Percentiles rank a stretch among this genome's conserved stretches.
These are phyloP conservation scores for Russula lepida DNA, from an alignment of 768 basidiomycete genomes.

Conservation along the genomic window DNA sequence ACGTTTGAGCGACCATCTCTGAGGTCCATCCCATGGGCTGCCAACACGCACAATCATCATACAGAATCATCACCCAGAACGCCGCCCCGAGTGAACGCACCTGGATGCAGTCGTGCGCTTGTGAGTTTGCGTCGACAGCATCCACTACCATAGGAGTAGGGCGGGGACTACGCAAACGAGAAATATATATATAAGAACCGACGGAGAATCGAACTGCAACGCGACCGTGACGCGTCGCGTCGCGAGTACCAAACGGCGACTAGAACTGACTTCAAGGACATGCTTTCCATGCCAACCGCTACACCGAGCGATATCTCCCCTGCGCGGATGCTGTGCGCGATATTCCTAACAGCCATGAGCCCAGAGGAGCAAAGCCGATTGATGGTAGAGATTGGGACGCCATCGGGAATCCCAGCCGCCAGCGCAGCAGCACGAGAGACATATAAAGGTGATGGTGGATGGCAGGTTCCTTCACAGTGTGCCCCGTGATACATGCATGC, in stretches of 20 bases:
- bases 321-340: constrained; percentile 78
- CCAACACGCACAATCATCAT: neutral
- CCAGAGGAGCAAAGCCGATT: constrained; percentile 94
- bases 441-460: constrained; percentile 74
- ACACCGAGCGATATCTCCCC: constrained; percentile 84
- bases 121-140: constrained; percentile 45
- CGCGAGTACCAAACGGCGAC: constrained; percentile 16
- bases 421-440: constrained; percentile 81
- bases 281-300: constrained; percentile 76
- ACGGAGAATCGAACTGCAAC: neutral
- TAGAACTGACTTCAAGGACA: constrained; percentile 60
- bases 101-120: constrained; percentile 73
- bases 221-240: neutral
- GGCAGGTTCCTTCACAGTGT: constrained; percentile 56
- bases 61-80: neutral
- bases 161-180: constrained; percentile 42
- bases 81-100: constrained; percentile 28
- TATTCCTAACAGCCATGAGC: constrained; percentile 84
- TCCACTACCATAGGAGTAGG: constrained; percentile 63
- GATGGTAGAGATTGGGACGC: constrained; percentile 81
- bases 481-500: neutral
- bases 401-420: constrained; percentile 79
- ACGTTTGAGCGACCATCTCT: constrained; percentile 79
- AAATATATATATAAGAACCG: constrained; percentile 1
- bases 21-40: constrained; percentile 96